Evolutionary conservation across 306 rosid genomes (phyloP), one percentile per base, ranked within the genome.

Genomic region (Vigna radiata): DNA sequence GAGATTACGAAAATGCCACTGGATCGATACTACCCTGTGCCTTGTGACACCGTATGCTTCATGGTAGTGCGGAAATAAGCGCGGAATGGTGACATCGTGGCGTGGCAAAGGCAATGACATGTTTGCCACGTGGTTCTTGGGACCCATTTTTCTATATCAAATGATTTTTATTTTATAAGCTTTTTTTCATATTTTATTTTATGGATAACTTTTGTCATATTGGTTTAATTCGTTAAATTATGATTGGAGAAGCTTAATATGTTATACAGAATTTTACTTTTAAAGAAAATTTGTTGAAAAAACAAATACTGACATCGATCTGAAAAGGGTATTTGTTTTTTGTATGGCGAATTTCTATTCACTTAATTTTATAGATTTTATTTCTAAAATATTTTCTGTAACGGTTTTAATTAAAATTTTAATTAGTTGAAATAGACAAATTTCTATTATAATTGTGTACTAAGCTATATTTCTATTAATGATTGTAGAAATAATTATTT

Each of bases 1-100:
- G 8, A 59, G 67, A 77, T 85, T 85, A 91, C 98, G 46, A 76
- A 85, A 89, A 44, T 91, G 73, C 88, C 97, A 90, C 89, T 83
- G 50, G 12, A 41, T 41, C 54, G 19, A 7, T 11, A 41, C 7
- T 9, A 39, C 14, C 1, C 59, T 65, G 68, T 69, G 60, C 29
- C 44, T 31, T 23, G 65, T 21, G 23, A 3, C 59, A 65, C 44
- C 44, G 36, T 62, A 79, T 44, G 33, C 19, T 23, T 7, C 25
- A 3, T 29, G 80, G 60, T 37, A 58, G 41, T 18, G n/a, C 33
- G 8, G 1, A 21, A 74, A 55, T 3, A 44, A 47, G 8, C n/a
- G 79, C 79, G 82, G 70, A 10, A 19, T 17, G 25, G 58, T 60
- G 66, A 19, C 67, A 50, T 31, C 63, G 15, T 46, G 39, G 73